phyloP scores from a whole-genome alignment of 2,329 filamentous ascomycete genomes.

The Elsinoe perseae region DNA sequence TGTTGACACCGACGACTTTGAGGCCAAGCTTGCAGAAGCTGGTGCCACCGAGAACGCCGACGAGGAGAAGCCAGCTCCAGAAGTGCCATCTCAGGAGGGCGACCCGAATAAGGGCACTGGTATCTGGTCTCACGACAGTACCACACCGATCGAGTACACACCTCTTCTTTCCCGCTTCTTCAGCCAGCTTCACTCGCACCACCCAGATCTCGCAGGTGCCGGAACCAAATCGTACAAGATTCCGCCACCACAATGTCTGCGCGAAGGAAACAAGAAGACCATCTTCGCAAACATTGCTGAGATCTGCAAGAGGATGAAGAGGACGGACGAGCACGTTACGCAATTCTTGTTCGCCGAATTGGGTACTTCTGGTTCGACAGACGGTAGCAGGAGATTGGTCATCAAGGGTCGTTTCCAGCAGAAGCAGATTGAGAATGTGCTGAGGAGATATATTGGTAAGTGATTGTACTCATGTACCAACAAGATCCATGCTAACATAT shows the following conservation, averaged over 20 bases:
- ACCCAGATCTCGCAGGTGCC: constrained; percentile 79
- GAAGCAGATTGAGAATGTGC: constrained; percentile 96
- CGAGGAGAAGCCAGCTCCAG: constrained; percentile 37
- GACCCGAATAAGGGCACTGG: constrained; percentile 83
- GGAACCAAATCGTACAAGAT: constrained; percentile 94
- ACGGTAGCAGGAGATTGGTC: constrained; percentile 84
- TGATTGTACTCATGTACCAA: constrained; percentile 21
- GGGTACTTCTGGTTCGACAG: constrained; percentile 92
- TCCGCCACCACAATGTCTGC: constrained; percentile 92
- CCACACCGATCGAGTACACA: constrained; percentile 71
- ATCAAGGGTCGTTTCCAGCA: constrained; percentile 99
- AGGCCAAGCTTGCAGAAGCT: constrained; percentile 57
- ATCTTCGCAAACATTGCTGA: constrained; percentile 99
- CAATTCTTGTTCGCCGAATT: constrained; percentile 96
- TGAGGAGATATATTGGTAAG: constrained; percentile 89
- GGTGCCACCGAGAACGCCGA: constrained; percentile 50
- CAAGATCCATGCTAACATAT: constrained; percentile 22
- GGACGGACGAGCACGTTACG: constrained; percentile 85
- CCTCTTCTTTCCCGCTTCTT: constrained; percentile 89
- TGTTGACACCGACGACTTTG: constrained; percentile 55
- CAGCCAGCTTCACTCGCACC: constrained; percentile 85
- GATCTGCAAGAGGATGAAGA: constrained; percentile 99
- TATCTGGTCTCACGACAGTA: constrained; percentile 79
- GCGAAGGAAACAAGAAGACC: constrained; percentile 99
- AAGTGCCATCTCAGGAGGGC: constrained; percentile 49